Percentiles rank a stretch among this genome's conserved stretches.
These are phyloP conservation scores for Apiospora aurea DNA, from an alignment of 2,329 filamentous ascomycete species.

Conservation along the genomic window DNA sequence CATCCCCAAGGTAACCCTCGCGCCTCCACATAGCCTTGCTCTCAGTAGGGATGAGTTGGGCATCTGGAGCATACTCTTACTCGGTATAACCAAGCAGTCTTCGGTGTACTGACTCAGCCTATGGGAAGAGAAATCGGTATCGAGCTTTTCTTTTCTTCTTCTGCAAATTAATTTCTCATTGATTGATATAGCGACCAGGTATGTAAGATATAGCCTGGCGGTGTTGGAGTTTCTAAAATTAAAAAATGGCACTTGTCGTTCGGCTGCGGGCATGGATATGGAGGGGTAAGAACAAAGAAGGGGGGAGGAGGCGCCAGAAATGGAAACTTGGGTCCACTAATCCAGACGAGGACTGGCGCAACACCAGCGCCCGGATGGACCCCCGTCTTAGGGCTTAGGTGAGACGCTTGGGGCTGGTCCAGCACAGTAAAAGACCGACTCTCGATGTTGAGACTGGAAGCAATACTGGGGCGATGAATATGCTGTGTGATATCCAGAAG, in stretches of 20 bases:
- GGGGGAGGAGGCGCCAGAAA: conserved; percentile 1
- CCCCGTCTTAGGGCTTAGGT: conserved; percentile 7
- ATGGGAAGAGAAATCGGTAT: background rate
- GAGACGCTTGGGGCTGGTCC: background rate
- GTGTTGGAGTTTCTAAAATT: conserved; percentile 7
- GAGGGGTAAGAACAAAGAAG: conserved; percentile 8
- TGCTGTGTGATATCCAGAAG: background rate
- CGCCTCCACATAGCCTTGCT: no score
- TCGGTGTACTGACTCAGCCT: background rate
- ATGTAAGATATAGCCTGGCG: conserved; percentile 4
- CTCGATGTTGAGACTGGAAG: background rate
- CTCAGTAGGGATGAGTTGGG: background rate
- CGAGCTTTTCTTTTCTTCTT: background rate
- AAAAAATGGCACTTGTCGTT: background rate
- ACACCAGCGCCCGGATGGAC: conserved; percentile 1
- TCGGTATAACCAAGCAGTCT: background rate
- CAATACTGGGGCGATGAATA: background rate
- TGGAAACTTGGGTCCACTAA: background rate
- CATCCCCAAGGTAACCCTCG: background rate
- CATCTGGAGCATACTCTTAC: background rate
- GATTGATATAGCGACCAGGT: background rate
- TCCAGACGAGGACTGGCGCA: background rate
- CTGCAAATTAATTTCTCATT: background rate
- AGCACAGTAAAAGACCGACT: background rate
- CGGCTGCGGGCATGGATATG: conserved; percentile 10